Conservation (phyloP, 2,329 filamentous ascomycete species). For the Neofusicoccum sp. region DNA sequence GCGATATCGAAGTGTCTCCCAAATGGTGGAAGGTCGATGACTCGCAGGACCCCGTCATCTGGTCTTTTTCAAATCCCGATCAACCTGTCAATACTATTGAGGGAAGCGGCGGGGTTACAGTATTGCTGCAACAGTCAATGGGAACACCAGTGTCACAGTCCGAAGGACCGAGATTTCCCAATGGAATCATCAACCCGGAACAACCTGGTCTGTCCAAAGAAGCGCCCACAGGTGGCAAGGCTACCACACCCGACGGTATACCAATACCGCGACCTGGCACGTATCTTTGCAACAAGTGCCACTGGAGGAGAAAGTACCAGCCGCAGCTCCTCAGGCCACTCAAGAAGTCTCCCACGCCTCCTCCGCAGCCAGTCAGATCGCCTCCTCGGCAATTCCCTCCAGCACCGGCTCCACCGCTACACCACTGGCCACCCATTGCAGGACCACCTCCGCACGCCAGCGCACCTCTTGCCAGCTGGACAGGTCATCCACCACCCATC, state of each 20-base stretch:
- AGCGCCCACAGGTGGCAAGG: slow-evolving; percentile 23
- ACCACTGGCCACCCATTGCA: slow-evolving; percentile 27
- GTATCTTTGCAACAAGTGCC: slow-evolving; percentile 50
- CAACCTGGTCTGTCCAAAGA: slow-evolving; percentile 23
- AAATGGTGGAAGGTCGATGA: slow-evolving; percentile 50
- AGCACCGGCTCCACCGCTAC: slow-evolving; percentile 22
- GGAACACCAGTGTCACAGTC: neutral
- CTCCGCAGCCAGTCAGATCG: slow-evolving; percentile 21
- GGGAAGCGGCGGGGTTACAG: neutral
- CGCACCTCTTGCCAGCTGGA: slow-evolving; percentile 33
- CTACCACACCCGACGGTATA: slow-evolving; percentile 23
- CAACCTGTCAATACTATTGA: slow-evolving; percentile 19
- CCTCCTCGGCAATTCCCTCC: slow-evolving; percentile 34
- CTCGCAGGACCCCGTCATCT: slow-evolving; percentile 23
- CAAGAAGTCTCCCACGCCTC: slow-evolving; percentile 28
- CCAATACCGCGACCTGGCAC: slow-evolving; percentile 20
- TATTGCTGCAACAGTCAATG: neutral
- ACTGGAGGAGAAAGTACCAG: slow-evolving; percentile 44
- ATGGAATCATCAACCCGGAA: slow-evolving; percentile 24
- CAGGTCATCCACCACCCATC: slow-evolving; percentile 22
- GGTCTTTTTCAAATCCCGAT: slow-evolving; percentile 20
- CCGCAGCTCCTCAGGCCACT: slow-evolving; percentile 28
- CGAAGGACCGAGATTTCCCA: slow-evolving; percentile 12
- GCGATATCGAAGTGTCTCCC: slow-evolving; percentile 66
- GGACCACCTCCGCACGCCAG: slow-evolving; percentile 24